These are phyloP conservation scores for Lagenidium giganteum DNA, from an alignment of 352 stramenopile genomes.

Conservation along the genomic window DNA sequence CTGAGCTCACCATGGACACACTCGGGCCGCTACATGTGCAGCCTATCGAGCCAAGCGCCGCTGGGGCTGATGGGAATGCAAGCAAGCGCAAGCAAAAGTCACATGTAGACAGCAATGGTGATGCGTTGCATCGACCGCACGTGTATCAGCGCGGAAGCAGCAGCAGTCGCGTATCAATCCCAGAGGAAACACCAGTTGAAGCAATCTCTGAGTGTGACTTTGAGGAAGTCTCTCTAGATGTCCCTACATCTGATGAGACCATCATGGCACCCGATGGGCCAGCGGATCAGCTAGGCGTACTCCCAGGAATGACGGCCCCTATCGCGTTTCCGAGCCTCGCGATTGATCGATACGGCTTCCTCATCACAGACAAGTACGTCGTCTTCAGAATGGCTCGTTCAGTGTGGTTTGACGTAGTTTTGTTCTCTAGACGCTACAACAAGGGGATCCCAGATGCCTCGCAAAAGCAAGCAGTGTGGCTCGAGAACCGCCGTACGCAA, in stretches of 20 bases:
- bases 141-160: no score
- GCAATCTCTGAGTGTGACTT: no score
- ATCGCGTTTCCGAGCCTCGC: slow-evolving; percentile 47
- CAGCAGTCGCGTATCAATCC: no score
- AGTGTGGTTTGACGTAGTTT: not conserved
- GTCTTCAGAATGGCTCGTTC: not conserved
- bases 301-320: slow-evolving; percentile 7
- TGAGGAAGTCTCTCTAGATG: no score
- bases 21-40: no score
- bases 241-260: not conserved
- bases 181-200: no score
- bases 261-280: slow-evolving; percentile 7
- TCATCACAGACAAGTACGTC: slow-evolving; percentile 65
- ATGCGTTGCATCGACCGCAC: no score
- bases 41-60: no score
- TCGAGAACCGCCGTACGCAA: slow-evolving; percentile 70
- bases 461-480: slow-evolving; percentile 45
- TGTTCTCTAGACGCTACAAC: slow-evolving; percentile 35
- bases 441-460: slow-evolving; percentile 14
- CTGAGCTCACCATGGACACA: no score
- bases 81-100: no score
- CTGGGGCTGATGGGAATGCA: no score
- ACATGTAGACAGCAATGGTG: no score
- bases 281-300: slow-evolving; percentile 1
- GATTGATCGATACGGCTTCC: slow-evolving; percentile 71